Percentiles rank a stretch among this genome's conserved stretches.
Conservation (phyloP, 305 asterid genomes). For the Fraxinus sp. region DNA sequence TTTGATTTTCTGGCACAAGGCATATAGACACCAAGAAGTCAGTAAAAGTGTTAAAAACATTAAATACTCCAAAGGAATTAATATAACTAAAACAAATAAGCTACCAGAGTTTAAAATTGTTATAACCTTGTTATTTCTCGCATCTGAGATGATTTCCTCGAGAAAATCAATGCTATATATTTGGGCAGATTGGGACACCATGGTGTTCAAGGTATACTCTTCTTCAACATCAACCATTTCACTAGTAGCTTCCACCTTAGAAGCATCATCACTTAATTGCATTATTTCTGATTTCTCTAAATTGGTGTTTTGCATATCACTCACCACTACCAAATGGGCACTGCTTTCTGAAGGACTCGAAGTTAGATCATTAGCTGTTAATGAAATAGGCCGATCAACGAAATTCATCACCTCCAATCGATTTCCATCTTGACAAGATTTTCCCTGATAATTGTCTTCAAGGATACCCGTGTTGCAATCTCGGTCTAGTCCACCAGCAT, state of each 20-base stretch:
- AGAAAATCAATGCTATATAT: conserved; percentile 49
- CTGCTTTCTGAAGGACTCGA: conserved; percentile 20
- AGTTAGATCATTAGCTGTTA: conserved; percentile 17
- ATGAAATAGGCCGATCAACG: conserved; percentile 15
- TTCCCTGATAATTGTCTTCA: conserved; percentile 28
- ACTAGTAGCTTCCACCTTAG: conserved; percentile 29
- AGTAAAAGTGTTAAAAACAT: background rate
- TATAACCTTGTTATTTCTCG: conserved; percentile 73
- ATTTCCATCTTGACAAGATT: conserved; percentile 14
- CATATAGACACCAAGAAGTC: background rate
- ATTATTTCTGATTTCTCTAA: conserved; percentile 27
- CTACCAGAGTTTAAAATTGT: conserved; percentile 1
- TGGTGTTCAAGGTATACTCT: conserved; percentile 35
- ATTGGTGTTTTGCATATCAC: conserved; percentile 24
- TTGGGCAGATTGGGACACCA: conserved; percentile 58
- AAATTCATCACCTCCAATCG: background rate
- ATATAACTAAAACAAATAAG: background rate
- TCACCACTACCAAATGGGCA: conserved; percentile 30
- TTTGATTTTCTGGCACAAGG: background rate
- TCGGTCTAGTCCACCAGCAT: conserved; percentile 10
- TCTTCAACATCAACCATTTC: conserved; percentile 33
- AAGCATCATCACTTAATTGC: conserved; percentile 24
- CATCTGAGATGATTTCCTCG: conserved; percentile 58
- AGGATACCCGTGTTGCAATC: background rate
- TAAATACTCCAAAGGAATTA: background rate